Evolutionary conservation across 495 filamentous ascomycete genomes (phyloP), one percentile per base, ranked within the genome.

Genomic region (Friedmanniomyces simplex): DNA sequence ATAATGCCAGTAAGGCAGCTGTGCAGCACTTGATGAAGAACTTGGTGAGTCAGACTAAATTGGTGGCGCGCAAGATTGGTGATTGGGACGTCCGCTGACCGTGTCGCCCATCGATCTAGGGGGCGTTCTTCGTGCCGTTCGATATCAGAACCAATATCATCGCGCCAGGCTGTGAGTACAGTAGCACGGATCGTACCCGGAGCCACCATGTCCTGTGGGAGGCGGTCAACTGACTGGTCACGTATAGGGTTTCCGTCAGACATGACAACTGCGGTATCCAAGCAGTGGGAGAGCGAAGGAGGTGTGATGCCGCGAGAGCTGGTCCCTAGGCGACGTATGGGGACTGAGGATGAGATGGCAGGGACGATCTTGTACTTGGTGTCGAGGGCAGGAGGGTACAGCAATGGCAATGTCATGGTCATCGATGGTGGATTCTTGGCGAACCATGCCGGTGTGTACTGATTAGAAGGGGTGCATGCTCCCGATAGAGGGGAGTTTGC

Each of bases 391-490:
- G 71, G 69, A 3, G 68, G 64, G 39, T 73, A 68, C 55, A 51
- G 59, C 32, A 72, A 73, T 57, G 71, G 69, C 20, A 60, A 43
- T 36, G 52, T 71, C 12, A 39, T 73, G 22, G 58, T 73, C 13
- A 55, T 68, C 8, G 71, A 73, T 61, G 71, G 71, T 5, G 71
- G 71, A 10, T 63, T 65, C 34, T 51, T 73, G 21, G 53, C 57
- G 22, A 67, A 59, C 28, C 50, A 70, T 39, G 39, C 61, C 5
- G 68, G 63, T 14, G 65, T 61, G 0, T 68, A 70, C 54, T 71
- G 26, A 24, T 10, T 3, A 49, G 46, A 21, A 5, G 8, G 34
- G 8, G 34, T 37, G 34, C 16, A 8, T 8, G 34, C 8, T 37
- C 16, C 34, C 8, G 34, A 37, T n/a, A n/a, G n/a, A n/a, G n/a